phyloP scores from a whole-genome alignment of 2,329 filamentous ascomycete species.

The Triangularia setosa region DNA sequence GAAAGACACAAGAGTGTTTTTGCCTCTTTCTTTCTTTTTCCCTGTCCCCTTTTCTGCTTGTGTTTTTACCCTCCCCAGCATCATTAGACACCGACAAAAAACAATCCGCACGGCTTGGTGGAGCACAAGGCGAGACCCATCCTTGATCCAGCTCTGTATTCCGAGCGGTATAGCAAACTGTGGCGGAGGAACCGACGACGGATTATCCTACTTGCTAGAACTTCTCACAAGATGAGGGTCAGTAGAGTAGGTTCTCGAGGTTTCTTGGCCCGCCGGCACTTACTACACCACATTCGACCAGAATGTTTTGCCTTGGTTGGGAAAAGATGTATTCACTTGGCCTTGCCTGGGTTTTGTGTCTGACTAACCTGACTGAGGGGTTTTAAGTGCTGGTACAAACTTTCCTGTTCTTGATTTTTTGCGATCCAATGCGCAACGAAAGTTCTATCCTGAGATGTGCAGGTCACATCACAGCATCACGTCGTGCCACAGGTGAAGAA shows the following conservation, averaged over 20 bases:
- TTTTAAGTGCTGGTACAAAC: constrained; percentile 29
- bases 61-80: constrained; percentile 4
- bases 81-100: neutral
- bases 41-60: constrained; percentile 10
- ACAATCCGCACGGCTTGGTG: constrained; percentile 65
- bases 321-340: neutral
- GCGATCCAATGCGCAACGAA: neutral
- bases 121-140: constrained; percentile 72
- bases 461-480: no score
- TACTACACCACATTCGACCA: constrained; percentile 31
- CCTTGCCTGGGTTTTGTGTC: constrained; percentile 29
- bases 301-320: constrained; percentile 38
- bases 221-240: neutral
- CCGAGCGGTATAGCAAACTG: constrained; percentile 62
- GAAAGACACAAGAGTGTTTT: constrained; percentile 12
- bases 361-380: constrained; percentile 15
- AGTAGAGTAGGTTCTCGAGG: neutral
- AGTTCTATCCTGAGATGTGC: neutral
- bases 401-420: neutral
- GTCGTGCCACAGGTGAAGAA: neutral
- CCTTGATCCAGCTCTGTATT: constrained; percentile 71
- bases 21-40: neutral
- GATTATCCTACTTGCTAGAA: neutral
- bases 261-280: neutral
- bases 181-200: constrained; percentile 5